Evolutionary conservation across 768 basidiomycete genomes (phyloP).

Genomic region (Roridomyces roridus): DNA sequence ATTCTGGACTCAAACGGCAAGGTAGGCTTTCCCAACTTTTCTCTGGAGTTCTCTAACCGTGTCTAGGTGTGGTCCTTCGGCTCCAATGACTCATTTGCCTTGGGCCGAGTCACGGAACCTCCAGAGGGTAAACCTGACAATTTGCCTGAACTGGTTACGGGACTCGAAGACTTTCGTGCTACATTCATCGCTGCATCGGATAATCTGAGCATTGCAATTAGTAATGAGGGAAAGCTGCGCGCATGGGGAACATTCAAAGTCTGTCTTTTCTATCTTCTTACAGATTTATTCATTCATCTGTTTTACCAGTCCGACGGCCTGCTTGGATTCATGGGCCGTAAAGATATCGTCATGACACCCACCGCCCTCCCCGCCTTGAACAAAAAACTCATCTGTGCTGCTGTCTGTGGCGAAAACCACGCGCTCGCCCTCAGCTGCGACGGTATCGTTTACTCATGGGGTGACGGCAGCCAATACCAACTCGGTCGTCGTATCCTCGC

Average conservation of each 20-base stretch:
- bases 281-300: background rate
- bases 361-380: conserved; percentile 10
- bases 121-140: conserved; percentile 8
- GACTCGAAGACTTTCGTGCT: conserved; percentile 11
- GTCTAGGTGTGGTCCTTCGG: conserved; percentile 24
- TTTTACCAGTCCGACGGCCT: conserved; percentile 11
- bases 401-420: conserved; percentile 21
- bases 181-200: conserved; percentile 18
- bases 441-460: conserved; percentile 23
- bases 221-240: conserved; percentile 15
- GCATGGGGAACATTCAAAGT: conserved; percentile 25
- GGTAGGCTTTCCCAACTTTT: background rate
- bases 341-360: conserved; percentile 10
- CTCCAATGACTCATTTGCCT: conserved; percentile 21
- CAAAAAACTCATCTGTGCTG: conserved; percentile 8
- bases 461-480: conserved; percentile 11
- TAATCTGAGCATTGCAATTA: conserved; percentile 18
- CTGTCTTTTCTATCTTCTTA: background rate
- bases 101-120: conserved; percentile 14
- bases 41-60: background rate
- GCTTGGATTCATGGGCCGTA: conserved; percentile 15
- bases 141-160: conserved; percentile 8
- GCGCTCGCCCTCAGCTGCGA: conserved; percentile 18
- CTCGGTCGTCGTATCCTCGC: conserved; percentile 17
- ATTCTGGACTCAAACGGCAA: conserved; percentile 21